Percentiles rank a stretch among this genome's conserved stretches.
Conservation (phyloP, 2,329 filamentous ascomycete genomes). For the Aspergillus versicolor region DNA sequence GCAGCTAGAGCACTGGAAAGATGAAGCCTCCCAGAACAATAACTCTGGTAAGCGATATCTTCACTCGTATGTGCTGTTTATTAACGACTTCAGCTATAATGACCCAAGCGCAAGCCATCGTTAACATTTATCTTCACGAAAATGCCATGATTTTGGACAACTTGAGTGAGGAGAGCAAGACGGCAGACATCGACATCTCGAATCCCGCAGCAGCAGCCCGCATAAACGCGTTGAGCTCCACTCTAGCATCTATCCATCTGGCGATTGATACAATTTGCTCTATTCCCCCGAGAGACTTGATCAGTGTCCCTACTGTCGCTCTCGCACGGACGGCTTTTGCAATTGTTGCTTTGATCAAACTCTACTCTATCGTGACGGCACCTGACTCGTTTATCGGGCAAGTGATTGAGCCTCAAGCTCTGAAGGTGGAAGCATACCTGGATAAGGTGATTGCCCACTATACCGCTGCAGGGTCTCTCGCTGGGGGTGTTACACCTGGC, state of each 20-base stretch:
- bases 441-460: slow-evolving; percentile 70
- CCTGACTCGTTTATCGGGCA: slow-evolving; percentile 66
- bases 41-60: slow-evolving; percentile 54
- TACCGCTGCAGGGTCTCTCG: slow-evolving; percentile 60
- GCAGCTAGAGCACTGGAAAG: slow-evolving; percentile 61
- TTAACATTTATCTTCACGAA: slow-evolving; percentile 75
- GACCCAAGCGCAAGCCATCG: slow-evolving; percentile 61
- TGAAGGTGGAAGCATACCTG: slow-evolving; percentile 66
- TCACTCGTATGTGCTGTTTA: slow-evolving; percentile 6
- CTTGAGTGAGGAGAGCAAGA: slow-evolving; percentile 44
- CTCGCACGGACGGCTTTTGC: slow-evolving; percentile 72
- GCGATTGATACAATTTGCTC: slow-evolving; percentile 65
- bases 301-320: slow-evolving; percentile 67
- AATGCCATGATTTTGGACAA: slow-evolving; percentile 68
- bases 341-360: slow-evolving; percentile 70
- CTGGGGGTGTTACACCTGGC: slow-evolving; percentile 63
- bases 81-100: slow-evolving; percentile 53
- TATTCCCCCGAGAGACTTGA: slow-evolving; percentile 59
- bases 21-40: slow-evolving; percentile 53
- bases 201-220: slow-evolving; percentile 57
- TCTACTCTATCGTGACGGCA: slow-evolving; percentile 66
- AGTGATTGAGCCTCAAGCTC: slow-evolving; percentile 65
- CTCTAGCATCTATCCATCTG: slow-evolving; percentile 64
- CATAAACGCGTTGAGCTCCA: slow-evolving; percentile 66
- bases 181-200: slow-evolving; percentile 22